Conservation (phyloP, 2,329 filamentous ascomycete species). For the Colletotrichum incanum region DNA sequence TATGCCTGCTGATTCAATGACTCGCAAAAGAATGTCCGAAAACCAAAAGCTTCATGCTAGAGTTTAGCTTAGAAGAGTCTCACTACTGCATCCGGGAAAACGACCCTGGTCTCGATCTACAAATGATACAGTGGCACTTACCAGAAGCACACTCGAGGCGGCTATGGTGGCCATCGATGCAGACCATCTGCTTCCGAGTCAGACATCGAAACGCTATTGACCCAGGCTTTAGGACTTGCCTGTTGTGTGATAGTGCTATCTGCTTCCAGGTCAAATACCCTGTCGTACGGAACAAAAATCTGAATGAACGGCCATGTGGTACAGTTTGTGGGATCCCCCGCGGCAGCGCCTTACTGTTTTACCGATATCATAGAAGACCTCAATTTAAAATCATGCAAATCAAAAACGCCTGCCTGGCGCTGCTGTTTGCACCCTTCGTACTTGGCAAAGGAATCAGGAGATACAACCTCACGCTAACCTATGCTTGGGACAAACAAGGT, state of each 20-base stretch:
- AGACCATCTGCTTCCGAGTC: not conserved
- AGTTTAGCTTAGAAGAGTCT: too few relatives aligned
- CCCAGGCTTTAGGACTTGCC: too few relatives aligned
- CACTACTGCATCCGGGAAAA: too few relatives aligned
- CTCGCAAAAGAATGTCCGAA: too few relatives aligned
- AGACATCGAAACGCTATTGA: not conserved
- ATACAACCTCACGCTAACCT: constrained; percentile 31
- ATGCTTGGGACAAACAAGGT: constrained; percentile 29
- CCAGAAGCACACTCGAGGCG: not conserved
- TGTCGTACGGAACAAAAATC: too few relatives aligned
- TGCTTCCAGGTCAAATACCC: not conserved
- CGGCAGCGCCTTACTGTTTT: not conserved
- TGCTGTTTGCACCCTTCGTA: not conserved
- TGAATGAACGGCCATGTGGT: not conserved
- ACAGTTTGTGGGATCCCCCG: not conserved
- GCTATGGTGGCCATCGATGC: not conserved
- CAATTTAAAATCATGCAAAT: not conserved
- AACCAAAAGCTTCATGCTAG: too few relatives aligned
- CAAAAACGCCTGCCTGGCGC: not conserved
- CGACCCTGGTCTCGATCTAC: not conserved
- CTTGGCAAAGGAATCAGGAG: not conserved
- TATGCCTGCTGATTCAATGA: too few relatives aligned
- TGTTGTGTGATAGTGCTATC: not conserved
- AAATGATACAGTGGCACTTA: not conserved
- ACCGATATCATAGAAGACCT: not conserved